These are phyloP conservation scores for Aaosphaeria pasadenensis DNA, from an alignment of 2,329 filamentous ascomycete genomes.

Conservation along the genomic window DNA sequence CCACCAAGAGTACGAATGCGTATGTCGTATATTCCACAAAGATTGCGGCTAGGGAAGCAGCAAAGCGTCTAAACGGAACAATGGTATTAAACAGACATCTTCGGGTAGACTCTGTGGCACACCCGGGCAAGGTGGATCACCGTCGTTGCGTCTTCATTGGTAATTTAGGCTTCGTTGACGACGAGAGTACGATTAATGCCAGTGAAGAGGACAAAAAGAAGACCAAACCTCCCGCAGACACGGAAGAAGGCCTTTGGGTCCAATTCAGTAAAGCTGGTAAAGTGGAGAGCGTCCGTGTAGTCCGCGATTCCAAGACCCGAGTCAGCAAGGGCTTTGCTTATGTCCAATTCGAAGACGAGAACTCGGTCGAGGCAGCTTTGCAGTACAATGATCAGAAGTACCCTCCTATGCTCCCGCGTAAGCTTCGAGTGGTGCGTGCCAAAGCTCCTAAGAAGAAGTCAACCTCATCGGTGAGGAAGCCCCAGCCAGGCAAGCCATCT, in stretches of 20 bases:
- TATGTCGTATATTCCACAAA: slow-evolving; percentile 84
- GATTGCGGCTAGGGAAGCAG: slow-evolving; percentile 72
- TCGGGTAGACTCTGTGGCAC: slow-evolving; percentile 85
- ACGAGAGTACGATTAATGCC: slow-evolving; percentile 68
- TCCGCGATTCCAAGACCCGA: slow-evolving; percentile 83
- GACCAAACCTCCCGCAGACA: slow-evolving; percentile 70
- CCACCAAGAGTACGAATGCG: slow-evolving; percentile 89
- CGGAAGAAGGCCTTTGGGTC: slow-evolving; percentile 90
- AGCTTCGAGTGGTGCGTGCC: slow-evolving; percentile 81
- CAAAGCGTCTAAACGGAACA: slow-evolving; percentile 76
- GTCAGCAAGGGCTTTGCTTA: slow-evolving; percentile 98
- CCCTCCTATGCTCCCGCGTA: slow-evolving; percentile 87
- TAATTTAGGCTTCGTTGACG: slow-evolving; percentile 93
- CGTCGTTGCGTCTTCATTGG: slow-evolving; percentile 93
- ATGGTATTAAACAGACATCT: slow-evolving; percentile 83
- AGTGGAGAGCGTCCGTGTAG: slow-evolving; percentile 89
- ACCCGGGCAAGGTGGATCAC: slow-evolving; percentile 79
- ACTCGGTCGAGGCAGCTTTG: slow-evolving; percentile 86
- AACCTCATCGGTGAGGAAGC: slow-evolving; percentile 29
- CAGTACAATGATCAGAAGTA: slow-evolving; percentile 88
- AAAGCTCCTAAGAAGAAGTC: slow-evolving; percentile 56
- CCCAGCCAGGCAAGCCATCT: slow-evolving; percentile 30
- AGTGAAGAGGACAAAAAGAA: slow-evolving; percentile 64
- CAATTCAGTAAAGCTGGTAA: slow-evolving; percentile 74
- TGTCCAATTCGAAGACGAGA: slow-evolving; percentile 87